Conservation (phyloP, 225 moss, liverwort and hornwort species). For the Pseudisothecium myosuroides region DNA sequence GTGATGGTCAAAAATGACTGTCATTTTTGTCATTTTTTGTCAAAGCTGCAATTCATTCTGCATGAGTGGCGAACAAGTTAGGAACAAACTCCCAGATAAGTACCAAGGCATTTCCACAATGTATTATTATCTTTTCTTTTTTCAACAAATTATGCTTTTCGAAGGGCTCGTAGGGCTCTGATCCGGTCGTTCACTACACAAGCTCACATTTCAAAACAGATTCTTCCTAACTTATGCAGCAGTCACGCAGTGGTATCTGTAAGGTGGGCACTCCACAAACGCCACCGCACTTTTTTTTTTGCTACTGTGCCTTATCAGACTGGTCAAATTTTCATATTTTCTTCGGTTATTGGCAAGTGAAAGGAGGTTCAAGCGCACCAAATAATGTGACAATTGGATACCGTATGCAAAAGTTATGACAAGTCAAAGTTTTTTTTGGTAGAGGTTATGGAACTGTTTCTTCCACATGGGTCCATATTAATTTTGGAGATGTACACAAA, state of each 20-base stretch:
- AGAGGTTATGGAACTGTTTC: not conserved
- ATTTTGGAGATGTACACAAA: not conserved
- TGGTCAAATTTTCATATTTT: not conserved
- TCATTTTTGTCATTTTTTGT: not conserved
- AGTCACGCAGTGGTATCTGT: not conserved
- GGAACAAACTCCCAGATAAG: too few species aligned
- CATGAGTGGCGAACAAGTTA: not conserved
- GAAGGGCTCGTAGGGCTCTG: not conserved
- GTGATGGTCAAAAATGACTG: not conserved
- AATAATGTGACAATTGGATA: not conserved
- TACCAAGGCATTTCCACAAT: too few species aligned
- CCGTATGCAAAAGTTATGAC: too few species aligned
- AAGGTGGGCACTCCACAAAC: not conserved
- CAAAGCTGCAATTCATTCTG: not conserved
- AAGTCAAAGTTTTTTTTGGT: not conserved
- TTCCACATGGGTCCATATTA: too few species aligned
- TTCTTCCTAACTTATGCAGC: not conserved
- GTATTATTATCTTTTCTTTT: too few species aligned
- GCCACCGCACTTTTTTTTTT: too few species aligned
- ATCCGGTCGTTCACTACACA: not conserved
- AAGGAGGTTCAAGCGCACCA: not conserved
- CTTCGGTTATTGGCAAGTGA: not conserved
- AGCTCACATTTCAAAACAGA: not conserved
- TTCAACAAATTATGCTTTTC: not conserved
- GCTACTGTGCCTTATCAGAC: not conserved